Percentiles rank a stretch among this genome's conserved stretches.
These are phyloP conservation scores for Nakazawaea sp. DNA, from an alignment of 805 yeast genomes.

Conservation along the genomic window DNA sequence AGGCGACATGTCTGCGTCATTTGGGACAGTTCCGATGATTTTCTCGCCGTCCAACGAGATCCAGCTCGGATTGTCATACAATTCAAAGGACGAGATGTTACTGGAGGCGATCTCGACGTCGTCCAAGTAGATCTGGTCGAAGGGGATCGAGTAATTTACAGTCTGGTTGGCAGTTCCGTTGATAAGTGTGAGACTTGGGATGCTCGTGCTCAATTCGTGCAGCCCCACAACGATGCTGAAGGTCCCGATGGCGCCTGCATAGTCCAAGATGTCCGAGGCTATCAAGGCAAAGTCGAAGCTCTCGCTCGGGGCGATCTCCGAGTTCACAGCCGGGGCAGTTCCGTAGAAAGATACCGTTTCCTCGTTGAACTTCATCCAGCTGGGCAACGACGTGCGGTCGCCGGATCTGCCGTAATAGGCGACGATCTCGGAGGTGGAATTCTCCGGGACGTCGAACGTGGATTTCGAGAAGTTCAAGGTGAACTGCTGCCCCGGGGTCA, in stretches of 20 bases:
- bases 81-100: constrained; percentile 48
- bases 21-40: constrained; percentile 54
- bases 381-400: constrained; percentile 84
- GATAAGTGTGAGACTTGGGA: constrained; percentile 47
- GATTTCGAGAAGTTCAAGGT: constrained; percentile 53
- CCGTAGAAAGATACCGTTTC: constrained; percentile 68
- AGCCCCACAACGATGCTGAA: constrained; percentile 84
- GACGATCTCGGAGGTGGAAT: constrained; percentile 41
- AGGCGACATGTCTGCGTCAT: constrained; percentile 21
- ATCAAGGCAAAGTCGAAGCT: constrained; percentile 63
- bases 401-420: constrained; percentile 77
- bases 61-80: constrained; percentile 57
- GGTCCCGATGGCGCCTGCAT: constrained; percentile 57
- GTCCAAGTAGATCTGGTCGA: constrained; percentile 59
- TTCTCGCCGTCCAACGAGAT: constrained; percentile 33
- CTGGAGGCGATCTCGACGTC: constrained; percentile 35
- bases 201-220: constrained; percentile 67
- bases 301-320: constrained; percentile 83
- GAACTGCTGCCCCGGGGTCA: constrained; percentile 65
- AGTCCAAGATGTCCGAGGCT: constrained; percentile 75
- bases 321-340: constrained; percentile 79
- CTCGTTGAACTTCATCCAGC: constrained; percentile 74
- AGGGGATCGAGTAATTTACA: constrained; percentile 54
- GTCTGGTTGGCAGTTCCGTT: constrained; percentile 61
- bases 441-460: constrained; percentile 43